phyloP scores from a whole-genome alignment of 768 basidiomycete species.

The Podaxis sp. region DNA sequence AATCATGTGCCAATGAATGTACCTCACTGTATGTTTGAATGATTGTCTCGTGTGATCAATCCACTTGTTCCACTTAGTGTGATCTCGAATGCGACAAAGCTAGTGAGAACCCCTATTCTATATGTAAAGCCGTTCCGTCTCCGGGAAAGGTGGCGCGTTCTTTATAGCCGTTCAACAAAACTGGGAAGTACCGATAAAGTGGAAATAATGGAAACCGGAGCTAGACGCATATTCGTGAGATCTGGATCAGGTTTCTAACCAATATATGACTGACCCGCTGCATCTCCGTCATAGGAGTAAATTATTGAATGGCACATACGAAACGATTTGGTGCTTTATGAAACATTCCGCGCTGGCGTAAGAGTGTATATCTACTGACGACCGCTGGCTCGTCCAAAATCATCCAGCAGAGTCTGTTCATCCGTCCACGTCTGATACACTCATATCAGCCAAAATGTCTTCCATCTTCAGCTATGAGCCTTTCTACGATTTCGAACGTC shows the following conservation, averaged over 20 bases:
- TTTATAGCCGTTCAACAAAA: no score
- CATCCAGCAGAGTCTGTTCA: background rate
- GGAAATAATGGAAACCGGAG: background rate
- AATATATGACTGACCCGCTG: background rate
- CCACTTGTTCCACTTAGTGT: no score
- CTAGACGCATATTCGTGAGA: background rate
- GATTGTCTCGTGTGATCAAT: no score
- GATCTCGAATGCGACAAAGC: no score
- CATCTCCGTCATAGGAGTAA: background rate
- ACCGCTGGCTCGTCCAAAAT: no score
- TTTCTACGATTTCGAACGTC: slow-evolving; percentile 42
- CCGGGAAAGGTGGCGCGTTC: no score
- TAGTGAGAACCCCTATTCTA: no score
- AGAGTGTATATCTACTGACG: background rate
- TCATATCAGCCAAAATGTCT: background rate
- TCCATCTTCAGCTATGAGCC: slow-evolving; percentile 25
- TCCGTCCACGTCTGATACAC: background rate
- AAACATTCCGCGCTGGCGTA: background rate
- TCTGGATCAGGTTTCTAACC: background rate
- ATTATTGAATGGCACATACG: background rate
- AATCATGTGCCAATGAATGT: no score
- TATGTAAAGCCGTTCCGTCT: no score
- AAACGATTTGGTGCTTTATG: background rate
- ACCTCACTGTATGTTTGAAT: no score
- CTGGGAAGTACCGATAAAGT: no score